Evolutionary conservation across 1,139 yeast genomes (phyloP), one percentile per base, ranked within the genome.

Genomic region (Kurtzmaniella quercitrusa): DNA sequence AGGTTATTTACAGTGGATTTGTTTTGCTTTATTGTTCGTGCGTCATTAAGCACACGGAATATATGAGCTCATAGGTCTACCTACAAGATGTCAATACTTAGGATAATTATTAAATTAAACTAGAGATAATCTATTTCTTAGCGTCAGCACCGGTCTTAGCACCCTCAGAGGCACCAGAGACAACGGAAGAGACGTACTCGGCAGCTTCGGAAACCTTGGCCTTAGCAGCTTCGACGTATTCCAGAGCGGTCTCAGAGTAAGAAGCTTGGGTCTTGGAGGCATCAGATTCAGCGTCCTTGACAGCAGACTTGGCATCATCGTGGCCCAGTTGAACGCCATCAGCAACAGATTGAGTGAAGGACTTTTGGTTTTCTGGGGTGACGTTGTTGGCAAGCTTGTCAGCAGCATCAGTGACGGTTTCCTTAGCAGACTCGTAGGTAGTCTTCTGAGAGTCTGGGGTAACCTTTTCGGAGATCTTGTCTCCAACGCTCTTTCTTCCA

Each of bases 361-460:
- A 81, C 77, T 88, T 89, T 59, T 82, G 72, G 50, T 66, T 62
- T 40, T 82, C 81, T 48, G 94, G 89, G 50, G 79, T 77, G 43
- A 73, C 59, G 47, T 72, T 64, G 44, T 76, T 73, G 49, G 85
- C 90, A 43, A 76, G 65, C 60, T 77, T 72, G 75, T 89, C 96
- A 53, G 71, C 73, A 36, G 70, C 62, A 61, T 78, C 84, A 46
- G 95, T 83, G 50, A 79, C 81, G 37, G 63, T 49, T 71, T 89
- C 96, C 74, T 85, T 83, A 52, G 81, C 82, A 68, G 83, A 70
- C 57, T 87, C 85, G 38, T 70, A 64, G 55, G 73, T 68, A 40
- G 82, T 54, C 75, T 89, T 89, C 63, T 85, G 75, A 45, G 79
- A 67, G 50, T 88, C 83, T 60, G 96, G 96, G 55, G 79, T 86